Conservation (phyloP, 1,284 basidiomycete species). For the Heterobasidion annosum region DNA sequence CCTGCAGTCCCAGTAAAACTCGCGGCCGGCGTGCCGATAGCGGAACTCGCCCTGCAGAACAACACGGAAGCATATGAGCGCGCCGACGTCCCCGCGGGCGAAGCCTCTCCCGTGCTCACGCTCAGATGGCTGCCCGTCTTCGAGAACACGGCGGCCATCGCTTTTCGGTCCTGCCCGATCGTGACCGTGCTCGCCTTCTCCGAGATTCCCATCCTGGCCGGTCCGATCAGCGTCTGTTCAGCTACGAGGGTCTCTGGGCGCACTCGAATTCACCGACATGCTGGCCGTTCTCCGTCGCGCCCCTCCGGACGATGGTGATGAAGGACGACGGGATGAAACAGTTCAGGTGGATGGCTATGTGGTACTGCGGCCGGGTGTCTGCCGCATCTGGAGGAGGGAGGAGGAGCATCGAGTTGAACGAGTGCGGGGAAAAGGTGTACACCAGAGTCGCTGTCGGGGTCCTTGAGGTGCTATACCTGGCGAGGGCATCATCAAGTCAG, state of each 20-base stretch:
- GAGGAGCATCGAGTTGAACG: conserved; percentile 23
- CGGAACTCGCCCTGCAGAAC: background rate
- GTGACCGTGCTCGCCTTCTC: background rate
- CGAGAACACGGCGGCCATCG: background rate
- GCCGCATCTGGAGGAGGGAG: conserved; percentile 10
- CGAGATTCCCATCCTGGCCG: background rate
- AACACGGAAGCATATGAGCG: background rate
- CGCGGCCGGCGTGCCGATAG: background rate
- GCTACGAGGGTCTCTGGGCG: conserved; percentile 2
- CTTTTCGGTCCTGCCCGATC: background rate
- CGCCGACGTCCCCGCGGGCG: too few species aligned
- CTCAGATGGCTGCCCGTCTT: background rate
- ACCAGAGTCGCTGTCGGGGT: conserved; percentile 5
- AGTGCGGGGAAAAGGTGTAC: conserved; percentile 22
- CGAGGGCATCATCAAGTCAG: background rate
- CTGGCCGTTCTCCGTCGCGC: conserved; percentile 20
- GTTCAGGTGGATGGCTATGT: conserved; percentile 27
- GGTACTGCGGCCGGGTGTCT: conserved; percentile 23
- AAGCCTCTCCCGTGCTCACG: background rate
- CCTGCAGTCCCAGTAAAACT: background rate
- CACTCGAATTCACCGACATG: conserved; percentile 31
- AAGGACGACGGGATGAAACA: conserved; percentile 28
- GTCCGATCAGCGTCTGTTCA: background rate
- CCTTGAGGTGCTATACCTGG: background rate
- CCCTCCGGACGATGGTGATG: conserved; percentile 27